phyloP scores from a whole-genome alignment of 225 moss, liverwort and hornwort species.

The Polytrichum commune region DNA sequence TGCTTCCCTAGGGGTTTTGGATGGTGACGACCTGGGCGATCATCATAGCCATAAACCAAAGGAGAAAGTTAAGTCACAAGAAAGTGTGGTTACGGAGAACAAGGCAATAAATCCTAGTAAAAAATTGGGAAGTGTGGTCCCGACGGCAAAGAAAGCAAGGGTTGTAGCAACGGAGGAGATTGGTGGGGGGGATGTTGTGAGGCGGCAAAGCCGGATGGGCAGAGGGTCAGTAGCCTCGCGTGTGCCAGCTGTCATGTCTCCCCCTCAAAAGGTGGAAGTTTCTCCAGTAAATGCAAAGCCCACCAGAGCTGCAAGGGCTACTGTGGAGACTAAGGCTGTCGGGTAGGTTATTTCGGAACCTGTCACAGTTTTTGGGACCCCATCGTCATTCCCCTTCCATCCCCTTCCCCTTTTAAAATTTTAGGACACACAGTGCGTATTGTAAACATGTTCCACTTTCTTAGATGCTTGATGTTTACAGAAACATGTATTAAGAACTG shows the following conservation, averaged over 20 bases:
- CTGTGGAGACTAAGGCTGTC: constrained; percentile 44
- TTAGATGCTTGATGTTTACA: too few relatives aligned
- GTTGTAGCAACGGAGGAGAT: constrained; percentile 62
- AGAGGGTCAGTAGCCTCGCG: constrained; percentile 72
- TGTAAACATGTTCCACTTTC: too few relatives aligned
- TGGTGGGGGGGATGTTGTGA: constrained; percentile 76
- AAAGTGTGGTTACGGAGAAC: constrained; percentile 56
- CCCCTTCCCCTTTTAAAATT: too few relatives aligned
- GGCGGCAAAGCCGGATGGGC: constrained; percentile 93
- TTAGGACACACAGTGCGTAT: too few relatives aligned
- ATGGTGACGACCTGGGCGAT: constrained; percentile 71
- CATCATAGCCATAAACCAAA: constrained; percentile 65
- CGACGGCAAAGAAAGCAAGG: constrained; percentile 54
- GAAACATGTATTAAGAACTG: too few relatives aligned
- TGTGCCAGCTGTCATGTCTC: constrained; percentile 47
- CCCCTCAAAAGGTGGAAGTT: constrained; percentile 65
- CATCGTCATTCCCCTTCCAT: too few relatives aligned
- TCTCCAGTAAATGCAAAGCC: constrained; percentile 62
- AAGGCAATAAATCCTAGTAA: constrained; percentile 46
- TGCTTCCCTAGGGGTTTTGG: constrained; percentile 55
- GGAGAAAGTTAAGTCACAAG: constrained; percentile 73
- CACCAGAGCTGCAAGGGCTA: constrained; percentile 62
- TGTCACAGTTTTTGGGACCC: too few relatives aligned
- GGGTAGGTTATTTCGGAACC: constrained; percentile 19
- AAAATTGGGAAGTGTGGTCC: constrained; percentile 57